Conservation (phyloP, 176 grass and related monocot species). For the Sorghum bicolor region Sorghum_bicolor_NCBIv3 NC_012871.2:50262501-50263000, state of each 20-base stretch:
- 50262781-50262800: not conserved
- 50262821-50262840: not conserved
- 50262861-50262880: not conserved
- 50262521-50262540: not conserved
- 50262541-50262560: not conserved
- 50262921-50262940: not conserved
- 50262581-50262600: not conserved
- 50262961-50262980: not conserved
- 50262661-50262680: not conserved
- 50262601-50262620: not conserved
- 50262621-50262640: not conserved
- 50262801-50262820: conserved; percentile 9
- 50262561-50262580: not conserved
- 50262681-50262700: not conserved
- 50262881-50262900: not conserved
- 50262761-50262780: not conserved
- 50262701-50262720: not conserved
- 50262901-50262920: not conserved
- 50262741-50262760: not conserved
- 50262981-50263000: not conserved
- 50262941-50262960: not conserved
- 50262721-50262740: not conserved
- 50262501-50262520: not conserved
- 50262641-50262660: not conserved
- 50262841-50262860: not conserved